Base-by-base conservation (phyloP, 345 rosid species). In the Punica granatum region DNA sequence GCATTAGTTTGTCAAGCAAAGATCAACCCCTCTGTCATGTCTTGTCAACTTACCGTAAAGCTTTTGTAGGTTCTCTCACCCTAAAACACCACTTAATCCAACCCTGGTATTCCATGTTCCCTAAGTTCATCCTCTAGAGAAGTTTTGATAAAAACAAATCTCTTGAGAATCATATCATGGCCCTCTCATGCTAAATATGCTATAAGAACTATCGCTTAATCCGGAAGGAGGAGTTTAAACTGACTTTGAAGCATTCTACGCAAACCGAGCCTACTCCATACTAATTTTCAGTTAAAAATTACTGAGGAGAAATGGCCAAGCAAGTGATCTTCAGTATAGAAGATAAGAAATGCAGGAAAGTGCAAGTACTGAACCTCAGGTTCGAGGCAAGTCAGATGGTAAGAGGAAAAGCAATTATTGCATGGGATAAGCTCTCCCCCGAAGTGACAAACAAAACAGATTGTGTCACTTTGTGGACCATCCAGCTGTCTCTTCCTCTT, bases 391-490 rank as follows among this genome's bases (percentile, higher is more conserved):
- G 65, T 46, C 69, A 74, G 61, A 76, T 80, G 83, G 69, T 71
- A 80, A 31, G 83, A 63, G 63, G 78, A 80, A 28, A 65, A 68
- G 69, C 83, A 80, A 48, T 39, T 26, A 16, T 19, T 51, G 64
- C 80, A 80, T 19, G 18, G 23, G 34, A 69, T 66, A 48, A 80
- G 78, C 65, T 72, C 80, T 72, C 49, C 80, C 25, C 73, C 76
- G 28, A 67, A 69, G 72, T 77, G 80, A 67, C 80, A 80, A 62
- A 80, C 69, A 67, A 76, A 72, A 64, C 80, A 80, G 23, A 80
- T 67, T 11, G 83, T 71, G 70, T 80, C 83, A 25, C 60, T 54
- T 43, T 66, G 66, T 26, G 51, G 70, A 36, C 49, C 11, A 21
- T 25, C 33, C 37, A 18, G 21, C 25, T 19, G 64, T 58, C 72